Percentiles rank a stretch among this genome's conserved stretches.
Conservation (phyloP, 345 rosid species). For the Pelargonium nanum region DNA sequence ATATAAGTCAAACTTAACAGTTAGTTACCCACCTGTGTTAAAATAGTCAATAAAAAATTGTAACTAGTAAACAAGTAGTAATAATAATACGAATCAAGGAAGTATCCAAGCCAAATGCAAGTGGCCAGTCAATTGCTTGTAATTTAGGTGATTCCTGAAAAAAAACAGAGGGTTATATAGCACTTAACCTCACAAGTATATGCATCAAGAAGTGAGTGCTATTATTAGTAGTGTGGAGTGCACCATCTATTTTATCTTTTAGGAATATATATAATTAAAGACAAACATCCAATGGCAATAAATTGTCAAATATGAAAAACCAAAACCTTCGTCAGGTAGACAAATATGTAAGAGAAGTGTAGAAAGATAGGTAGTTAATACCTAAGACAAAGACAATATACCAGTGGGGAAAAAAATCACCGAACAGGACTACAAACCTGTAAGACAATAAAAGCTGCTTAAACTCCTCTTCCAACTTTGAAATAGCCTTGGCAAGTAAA, state of each 20-base stretch:
- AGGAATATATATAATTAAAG: too few species aligned
- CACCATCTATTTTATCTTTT: neutral
- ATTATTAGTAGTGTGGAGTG: neutral
- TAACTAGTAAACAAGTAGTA: too few species aligned
- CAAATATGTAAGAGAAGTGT: too few species aligned
- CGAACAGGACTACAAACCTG: conserved; percentile 43
- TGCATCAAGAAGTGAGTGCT: neutral
- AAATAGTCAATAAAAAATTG: too few species aligned
- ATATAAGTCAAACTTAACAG: too few species aligned
- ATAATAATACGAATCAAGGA: too few species aligned
- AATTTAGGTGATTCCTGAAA: neutral
- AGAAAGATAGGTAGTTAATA: neutral
- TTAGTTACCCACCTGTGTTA: too few species aligned
- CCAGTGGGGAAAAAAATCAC: neutral
- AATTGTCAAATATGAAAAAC: too few species aligned
- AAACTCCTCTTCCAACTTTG: conserved; percentile 92
- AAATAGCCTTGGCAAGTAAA: conserved; percentile 82
- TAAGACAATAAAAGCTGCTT: conserved; percentile 63
- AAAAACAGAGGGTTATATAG: neutral
- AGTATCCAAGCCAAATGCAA: too few species aligned
- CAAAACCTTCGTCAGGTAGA: neutral
- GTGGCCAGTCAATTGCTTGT: neutral
- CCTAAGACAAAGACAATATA: neutral
- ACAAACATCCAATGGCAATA: neutral
- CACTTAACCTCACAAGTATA: neutral